phyloP scores from a whole-genome alignment of 73 alveolate species.

The Tetrahymena thermophila region DNA sequence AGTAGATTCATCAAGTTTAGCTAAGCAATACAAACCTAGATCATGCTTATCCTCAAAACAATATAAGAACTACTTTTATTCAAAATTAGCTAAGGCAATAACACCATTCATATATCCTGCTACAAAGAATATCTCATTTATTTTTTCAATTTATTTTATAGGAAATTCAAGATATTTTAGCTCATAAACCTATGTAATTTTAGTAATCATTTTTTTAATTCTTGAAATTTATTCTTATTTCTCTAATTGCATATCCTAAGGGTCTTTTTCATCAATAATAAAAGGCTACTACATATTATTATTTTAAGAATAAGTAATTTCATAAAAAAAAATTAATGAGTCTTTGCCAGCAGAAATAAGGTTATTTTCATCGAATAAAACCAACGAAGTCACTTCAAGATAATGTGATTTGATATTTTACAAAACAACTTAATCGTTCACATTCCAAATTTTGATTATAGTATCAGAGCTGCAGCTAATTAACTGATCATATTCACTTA shows the following conservation, averaged over 20 bases:
- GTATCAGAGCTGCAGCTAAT: background rate
- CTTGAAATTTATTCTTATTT: background rate
- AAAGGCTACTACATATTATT: background rate
- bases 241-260: background rate
- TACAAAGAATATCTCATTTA: background rate
- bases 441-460: background rate
- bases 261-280: background rate
- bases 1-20: background rate
- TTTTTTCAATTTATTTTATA: background rate
- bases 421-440: background rate
- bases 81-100: background rate
- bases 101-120: background rate
- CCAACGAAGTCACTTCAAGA: background rate
- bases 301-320: background rate
- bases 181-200: background rate
- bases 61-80: background rate
- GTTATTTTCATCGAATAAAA: background rate
- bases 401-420: background rate
- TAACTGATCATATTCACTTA: background rate
- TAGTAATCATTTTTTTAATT: background rate
- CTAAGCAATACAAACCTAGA: background rate
- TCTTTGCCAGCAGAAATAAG: background rate
- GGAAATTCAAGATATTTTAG: background rate
- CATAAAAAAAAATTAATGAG: background rate
- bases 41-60: background rate